A percentile compares a stretch with the other conserved stretches of the same genome.
Evolutionary conservation across 2,329 filamentous ascomycete genomes (phyloP).

Genomic region (Pseudogymnoascus verrucosus): DNA sequence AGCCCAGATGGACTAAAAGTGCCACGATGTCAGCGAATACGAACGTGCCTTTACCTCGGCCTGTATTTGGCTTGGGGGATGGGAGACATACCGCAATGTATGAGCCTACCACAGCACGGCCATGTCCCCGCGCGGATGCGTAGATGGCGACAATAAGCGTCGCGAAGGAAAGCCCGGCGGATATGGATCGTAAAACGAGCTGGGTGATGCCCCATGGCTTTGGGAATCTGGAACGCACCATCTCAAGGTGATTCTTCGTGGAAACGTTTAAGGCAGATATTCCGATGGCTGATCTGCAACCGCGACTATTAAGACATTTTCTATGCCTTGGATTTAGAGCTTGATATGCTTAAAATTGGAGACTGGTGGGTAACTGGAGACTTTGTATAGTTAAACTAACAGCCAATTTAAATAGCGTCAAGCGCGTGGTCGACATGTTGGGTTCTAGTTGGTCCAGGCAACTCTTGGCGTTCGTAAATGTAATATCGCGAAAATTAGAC

Average conservation of each 20-base stretch:
- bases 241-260: background rate
- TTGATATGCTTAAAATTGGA: background rate
- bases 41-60: background rate
- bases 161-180: background rate
- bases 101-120: background rate
- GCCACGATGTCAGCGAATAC: background rate
- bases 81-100: background rate
- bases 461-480: background rate
- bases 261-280: background rate
- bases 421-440: background rate
- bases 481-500: too few species aligned
- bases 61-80: background rate
- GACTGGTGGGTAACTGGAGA: background rate
- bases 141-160: background rate
- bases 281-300: background rate
- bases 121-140: background rate
- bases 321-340: background rate
- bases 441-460: background rate
- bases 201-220: background rate
- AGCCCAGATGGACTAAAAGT: background rate
- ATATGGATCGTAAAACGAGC: background rate
- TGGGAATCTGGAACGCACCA: background rate
- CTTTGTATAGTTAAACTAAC: background rate
- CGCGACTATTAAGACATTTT: background rate
- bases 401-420: background rate